Evolutionary conservation across 371 early-diverging fungal genomes (phyloP), one percentile per base, ranked within the genome.

Genomic region (Apophysomyces ossiformis): DNA sequence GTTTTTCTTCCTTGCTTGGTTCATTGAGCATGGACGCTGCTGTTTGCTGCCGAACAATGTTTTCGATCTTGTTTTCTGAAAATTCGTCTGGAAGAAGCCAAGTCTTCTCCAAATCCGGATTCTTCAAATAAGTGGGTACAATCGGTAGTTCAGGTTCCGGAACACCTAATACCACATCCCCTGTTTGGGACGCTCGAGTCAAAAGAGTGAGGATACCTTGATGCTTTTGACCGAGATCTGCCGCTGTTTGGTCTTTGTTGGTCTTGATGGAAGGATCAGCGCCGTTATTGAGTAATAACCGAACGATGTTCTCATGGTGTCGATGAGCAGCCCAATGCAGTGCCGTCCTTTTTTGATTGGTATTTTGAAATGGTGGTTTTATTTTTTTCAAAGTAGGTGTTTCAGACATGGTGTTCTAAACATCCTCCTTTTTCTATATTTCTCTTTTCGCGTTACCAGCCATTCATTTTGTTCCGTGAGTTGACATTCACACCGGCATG

Each of bases 61-160:
- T 71, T 65, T 71, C 77, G 32, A 79, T 61, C 39, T 79, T 78
- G 35, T 82, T 76, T 32, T 84, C 84, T 0, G 87, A 73, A 35
- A 86, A 84, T 36, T 89, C 89, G 6, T 91, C 90, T 0, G 93
- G 93, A 57, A 85, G 69, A 5, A 86, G 79, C 93, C 93, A 92
- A 12, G 87, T 77, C 71, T 91, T 90, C 58, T 83, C 79, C 26
- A 91, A 77, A 57, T 92, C 91, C 0, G 91, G 93, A 36, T 89
- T 82, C 35, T 82, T 77, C 60, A 92, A 70, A 61, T 92, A 92
- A 13, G 84, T 87, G 8, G 93, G 92, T 0, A 87, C 78, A 68
- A 91, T 89, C 7, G 77, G 68, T n/a, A 77, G 58, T 1, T 73
- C 77, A 6, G 78, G 74, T 43, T 78, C 82, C 41, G 68, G 62